phyloP scores from a whole-genome alignment of 805 yeast genomes.

The Metschnikowia kunwiensis region DNA sequence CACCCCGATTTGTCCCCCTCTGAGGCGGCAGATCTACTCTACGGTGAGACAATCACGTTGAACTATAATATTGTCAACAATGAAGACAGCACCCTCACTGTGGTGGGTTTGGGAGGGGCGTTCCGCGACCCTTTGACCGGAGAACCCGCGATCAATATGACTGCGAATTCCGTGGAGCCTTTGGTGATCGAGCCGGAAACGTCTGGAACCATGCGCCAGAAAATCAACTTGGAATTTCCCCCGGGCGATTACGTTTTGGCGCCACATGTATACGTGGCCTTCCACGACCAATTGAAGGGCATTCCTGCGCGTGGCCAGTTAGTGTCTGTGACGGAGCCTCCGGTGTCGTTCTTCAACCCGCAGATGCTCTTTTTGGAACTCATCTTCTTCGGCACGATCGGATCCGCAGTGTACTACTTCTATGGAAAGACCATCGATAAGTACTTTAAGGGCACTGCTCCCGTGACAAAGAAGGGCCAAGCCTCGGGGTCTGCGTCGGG shows the following conservation, averaged over 20 bases:
- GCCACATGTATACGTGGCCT: slow-evolving; percentile 56
- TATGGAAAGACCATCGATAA: slow-evolving; percentile 44
- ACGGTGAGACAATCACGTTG: slow-evolving; percentile 54
- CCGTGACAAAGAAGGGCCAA: slow-evolving; percentile 22
- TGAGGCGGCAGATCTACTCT: slow-evolving; percentile 41
- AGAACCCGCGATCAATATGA: slow-evolving; percentile 54
- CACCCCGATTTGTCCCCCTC: slow-evolving; percentile 36
- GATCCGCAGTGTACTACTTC: slow-evolving; percentile 39
- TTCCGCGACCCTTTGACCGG: slow-evolving; percentile 55
- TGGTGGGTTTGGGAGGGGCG: slow-evolving; percentile 70
- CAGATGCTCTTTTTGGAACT: slow-evolving; percentile 63
- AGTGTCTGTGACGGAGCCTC: slow-evolving; percentile 57
- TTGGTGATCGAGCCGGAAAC: slow-evolving; percentile 49
- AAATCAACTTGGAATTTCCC: slow-evolving; percentile 53
- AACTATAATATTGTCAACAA: slow-evolving; percentile 55
- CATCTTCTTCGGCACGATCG: slow-evolving; percentile 35
- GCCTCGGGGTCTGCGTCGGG: slow-evolving; percentile 13
- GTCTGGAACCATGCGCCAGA: slow-evolving; percentile 51
- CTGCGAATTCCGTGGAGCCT: slow-evolving; percentile 65
- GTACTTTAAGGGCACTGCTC: slow-evolving; percentile 42
- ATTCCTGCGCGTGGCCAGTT: slow-evolving; percentile 58
- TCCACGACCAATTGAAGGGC: slow-evolving; percentile 48
- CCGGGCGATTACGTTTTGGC: slow-evolving; percentile 56
- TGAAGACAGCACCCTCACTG: slow-evolving; percentile 41
- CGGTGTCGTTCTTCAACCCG: slow-evolving; percentile 70